phyloP scores from a whole-genome alignment of 345 rosid species.

The Murraya paniculata region DNA sequence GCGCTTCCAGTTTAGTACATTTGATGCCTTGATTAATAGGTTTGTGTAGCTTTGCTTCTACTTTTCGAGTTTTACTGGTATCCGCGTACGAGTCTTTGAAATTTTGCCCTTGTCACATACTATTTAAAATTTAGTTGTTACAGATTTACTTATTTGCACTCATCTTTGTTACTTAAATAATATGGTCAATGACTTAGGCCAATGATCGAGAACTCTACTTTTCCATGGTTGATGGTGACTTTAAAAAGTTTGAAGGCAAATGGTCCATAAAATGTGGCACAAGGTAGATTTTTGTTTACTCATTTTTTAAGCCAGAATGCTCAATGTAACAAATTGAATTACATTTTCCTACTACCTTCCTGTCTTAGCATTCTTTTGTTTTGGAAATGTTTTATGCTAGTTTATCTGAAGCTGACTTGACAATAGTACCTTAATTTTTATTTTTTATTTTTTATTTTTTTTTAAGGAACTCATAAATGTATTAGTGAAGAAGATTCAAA shows the following conservation, averaged over 20 bases:
- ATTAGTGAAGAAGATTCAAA: no score
- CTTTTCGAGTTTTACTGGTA: background rate
- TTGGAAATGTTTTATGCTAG: background rate
- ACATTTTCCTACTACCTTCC: background rate
- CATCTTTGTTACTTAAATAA: background rate
- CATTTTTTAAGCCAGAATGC: background rate
- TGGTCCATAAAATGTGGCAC: constrained; percentile 76
- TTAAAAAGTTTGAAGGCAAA: constrained; percentile 95
- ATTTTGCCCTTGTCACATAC: background rate
- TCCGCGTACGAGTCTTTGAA: background rate
- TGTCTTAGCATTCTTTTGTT: background rate
- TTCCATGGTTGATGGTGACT: constrained; percentile 97
- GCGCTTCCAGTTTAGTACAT: background rate
- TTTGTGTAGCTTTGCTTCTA: background rate
- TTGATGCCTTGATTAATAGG: background rate
- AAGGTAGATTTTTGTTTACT: constrained; percentile 42
- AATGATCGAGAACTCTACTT: constrained; percentile 70
- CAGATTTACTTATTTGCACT: background rate
- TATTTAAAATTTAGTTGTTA: background rate
- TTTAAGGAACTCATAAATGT: no score
- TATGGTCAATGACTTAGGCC: constrained; percentile 36
- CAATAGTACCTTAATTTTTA: background rate
- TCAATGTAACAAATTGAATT: background rate
- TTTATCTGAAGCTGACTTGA: background rate
- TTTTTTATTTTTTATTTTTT: no score